These are phyloP conservation scores for Globisporangium cylindrosporum DNA, from an alignment of 352 stramenopile species.

Conservation along the genomic window DNA sequence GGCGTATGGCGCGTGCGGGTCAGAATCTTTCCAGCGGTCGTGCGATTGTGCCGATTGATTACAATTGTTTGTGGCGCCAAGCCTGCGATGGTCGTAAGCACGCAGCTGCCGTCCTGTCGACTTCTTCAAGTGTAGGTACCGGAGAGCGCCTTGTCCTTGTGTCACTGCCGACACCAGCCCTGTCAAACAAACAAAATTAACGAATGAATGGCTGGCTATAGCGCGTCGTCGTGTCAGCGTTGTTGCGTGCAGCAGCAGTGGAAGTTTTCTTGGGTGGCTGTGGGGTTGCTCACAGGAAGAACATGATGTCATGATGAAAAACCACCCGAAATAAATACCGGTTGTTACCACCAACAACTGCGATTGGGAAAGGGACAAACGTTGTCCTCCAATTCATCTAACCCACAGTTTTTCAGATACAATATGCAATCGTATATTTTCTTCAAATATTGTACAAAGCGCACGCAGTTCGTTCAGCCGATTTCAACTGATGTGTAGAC, in stretches of 20 bases:
- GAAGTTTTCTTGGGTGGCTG: not conserved
- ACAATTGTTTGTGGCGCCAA: too few species aligned
- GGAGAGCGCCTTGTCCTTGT: not conserved
- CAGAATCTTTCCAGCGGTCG: conserved; percentile 3
- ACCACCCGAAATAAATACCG: not conserved
- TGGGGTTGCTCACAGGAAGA: not conserved
- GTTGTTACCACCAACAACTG: not conserved
- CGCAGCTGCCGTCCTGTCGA: not conserved
- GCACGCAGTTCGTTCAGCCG: not conserved
- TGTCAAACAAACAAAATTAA: not conserved
- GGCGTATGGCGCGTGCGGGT: not conserved
- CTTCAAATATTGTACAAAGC: not conserved
- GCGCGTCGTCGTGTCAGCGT: not conserved
- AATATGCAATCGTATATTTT: not conserved
- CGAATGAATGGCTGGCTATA: not conserved
- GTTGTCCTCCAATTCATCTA: not conserved
- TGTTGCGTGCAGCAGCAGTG: not conserved
- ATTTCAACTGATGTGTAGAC: not conserved
- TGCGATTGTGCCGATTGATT: not conserved
- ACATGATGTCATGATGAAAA: not conserved
- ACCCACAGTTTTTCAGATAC: not conserved
- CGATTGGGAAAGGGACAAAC: not conserved
- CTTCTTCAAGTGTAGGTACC: not conserved
- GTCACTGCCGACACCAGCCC: not conserved
- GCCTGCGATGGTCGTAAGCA: conserved; percentile 4